A percentile compares a stretch with the other conserved stretches of the same genome.
These are phyloP conservation scores for Chrysochromulina tobinii DNA, from an alignment of 78 protist genomes.

Conservation along the genomic window DNA sequence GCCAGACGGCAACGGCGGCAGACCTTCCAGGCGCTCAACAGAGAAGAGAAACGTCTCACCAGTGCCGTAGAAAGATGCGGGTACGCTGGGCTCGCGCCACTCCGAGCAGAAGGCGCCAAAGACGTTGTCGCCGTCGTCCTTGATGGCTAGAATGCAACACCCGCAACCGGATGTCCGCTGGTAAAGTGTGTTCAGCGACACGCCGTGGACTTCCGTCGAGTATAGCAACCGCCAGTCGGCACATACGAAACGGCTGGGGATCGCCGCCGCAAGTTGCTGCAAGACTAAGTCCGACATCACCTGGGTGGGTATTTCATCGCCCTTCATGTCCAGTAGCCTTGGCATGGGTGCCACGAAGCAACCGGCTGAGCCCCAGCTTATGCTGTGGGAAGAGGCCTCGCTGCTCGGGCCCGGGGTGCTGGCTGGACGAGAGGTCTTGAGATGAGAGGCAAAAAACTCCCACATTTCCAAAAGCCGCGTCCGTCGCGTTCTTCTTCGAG, in stretches of 20 bases:
- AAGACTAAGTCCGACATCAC: not conserved
- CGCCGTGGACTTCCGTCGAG: not conserved
- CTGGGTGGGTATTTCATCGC: not conserved
- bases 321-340: not conserved
- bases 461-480: too few species aligned
- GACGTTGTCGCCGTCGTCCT: not conserved
- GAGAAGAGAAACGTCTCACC: not conserved
- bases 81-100: too few species aligned
- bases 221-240: not conserved
- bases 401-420: too few species aligned
- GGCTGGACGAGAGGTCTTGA: too few species aligned
- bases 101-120: not conserved
- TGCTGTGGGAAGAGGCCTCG: too few species aligned
- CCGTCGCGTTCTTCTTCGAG: too few species aligned
- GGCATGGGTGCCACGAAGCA: not conserved
- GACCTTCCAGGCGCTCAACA: not conserved
- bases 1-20: not conserved
- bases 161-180: not conserved
- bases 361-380: too few species aligned
- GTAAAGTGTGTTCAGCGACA: not conserved
- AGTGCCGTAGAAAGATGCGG: not conserved
- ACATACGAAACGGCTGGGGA: not conserved
- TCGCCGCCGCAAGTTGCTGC: not conserved
- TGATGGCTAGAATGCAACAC: not conserved
- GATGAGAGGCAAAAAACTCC: too few species aligned